Conservation (phyloP, 2,329 filamentous ascomycete species). For the Dactylellina leptospora region DNA sequence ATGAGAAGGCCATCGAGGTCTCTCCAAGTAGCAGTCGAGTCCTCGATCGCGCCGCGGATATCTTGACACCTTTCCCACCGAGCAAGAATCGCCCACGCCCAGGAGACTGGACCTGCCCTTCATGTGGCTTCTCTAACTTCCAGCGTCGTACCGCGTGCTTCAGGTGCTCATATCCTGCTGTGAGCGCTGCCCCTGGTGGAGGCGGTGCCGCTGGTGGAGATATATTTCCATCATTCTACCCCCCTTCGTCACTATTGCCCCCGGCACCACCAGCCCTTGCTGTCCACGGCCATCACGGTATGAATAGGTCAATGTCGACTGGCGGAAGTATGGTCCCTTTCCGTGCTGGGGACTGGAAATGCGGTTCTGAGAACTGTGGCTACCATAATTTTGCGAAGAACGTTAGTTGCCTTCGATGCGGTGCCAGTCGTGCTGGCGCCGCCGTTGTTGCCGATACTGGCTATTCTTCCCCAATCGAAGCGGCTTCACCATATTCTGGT, state of each 20-base stretch:
- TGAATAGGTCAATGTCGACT: conserved; percentile 60
- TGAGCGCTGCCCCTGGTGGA: conserved; percentile 72
- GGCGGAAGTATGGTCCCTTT: conserved; percentile 77
- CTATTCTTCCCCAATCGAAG: conserved; percentile 89
- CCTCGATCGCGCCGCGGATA: conserved; percentile 92
- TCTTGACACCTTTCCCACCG: conserved; percentile 94
- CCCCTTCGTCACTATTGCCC: conserved; percentile 78
- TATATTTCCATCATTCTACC: conserved; percentile 72
- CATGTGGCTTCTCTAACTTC: conserved; percentile 99
- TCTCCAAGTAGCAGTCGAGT: conserved; percentile 97
- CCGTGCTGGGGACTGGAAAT: conserved; percentile 98
- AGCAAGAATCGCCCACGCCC: conserved; percentile 98
- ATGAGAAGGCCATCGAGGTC: conserved; percentile 98
- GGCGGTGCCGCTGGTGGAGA: conserved; percentile 76
- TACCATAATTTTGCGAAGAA: conserved; percentile 99
- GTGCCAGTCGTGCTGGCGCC: conserved; percentile 90
- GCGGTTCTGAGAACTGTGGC: conserved; percentile 92
- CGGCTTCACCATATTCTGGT: conserved; percentile 79
- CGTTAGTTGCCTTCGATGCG: conserved; percentile 94
- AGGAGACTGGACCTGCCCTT: conserved; percentile 98
- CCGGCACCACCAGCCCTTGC: conserved; percentile 72
- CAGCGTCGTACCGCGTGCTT: conserved; percentile 98
- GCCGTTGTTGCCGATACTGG: conserved; percentile 94
- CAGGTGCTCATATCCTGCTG: conserved; percentile 98
- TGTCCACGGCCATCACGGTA: conserved; percentile 63